Percentiles rank a stretch among this genome's conserved stretches.
Conservation (phyloP, 164 flowering plant species). For the Magnolia changhungtana region DNA sequence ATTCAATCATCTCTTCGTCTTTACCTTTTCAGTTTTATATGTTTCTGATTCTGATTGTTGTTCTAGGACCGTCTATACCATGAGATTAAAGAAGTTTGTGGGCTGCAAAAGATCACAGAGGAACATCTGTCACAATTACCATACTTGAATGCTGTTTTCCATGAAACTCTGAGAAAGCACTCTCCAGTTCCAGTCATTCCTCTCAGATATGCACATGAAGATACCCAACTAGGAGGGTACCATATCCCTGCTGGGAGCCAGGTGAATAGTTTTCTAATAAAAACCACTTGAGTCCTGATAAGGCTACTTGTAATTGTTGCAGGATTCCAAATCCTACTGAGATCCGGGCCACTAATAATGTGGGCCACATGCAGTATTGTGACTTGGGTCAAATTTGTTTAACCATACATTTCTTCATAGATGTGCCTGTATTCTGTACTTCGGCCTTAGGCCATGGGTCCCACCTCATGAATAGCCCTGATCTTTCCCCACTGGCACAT, state of each 20-base stretch:
- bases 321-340: too few relatives aligned
- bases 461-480: neutral
- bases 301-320: neutral
- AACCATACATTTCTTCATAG: neutral
- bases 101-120: constrained; percentile 52
- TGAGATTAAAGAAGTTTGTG: constrained; percentile 64
- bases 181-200: constrained; percentile 83
- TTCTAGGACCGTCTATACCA: constrained; percentile 47
- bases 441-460: neutral
- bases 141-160: constrained; percentile 68
- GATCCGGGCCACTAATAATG: too few relatives aligned
- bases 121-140: constrained; percentile 65
- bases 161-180: constrained; percentile 81
- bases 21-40: neutral
- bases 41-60: constrained; percentile 1
- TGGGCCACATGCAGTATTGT: too few relatives aligned
- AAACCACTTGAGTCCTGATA: neutral
- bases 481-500: neutral
- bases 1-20: neutral
- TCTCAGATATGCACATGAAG: constrained; percentile 72
- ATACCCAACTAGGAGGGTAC: constrained; percentile 80
- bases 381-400: neutral
- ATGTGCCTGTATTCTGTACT: neutral
- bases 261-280: constrained; percentile 31
- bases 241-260: constrained; percentile 73